Conservation (phyloP, 1,284 basidiomycete genomes). For the Ganoderma sp. region DNA sequence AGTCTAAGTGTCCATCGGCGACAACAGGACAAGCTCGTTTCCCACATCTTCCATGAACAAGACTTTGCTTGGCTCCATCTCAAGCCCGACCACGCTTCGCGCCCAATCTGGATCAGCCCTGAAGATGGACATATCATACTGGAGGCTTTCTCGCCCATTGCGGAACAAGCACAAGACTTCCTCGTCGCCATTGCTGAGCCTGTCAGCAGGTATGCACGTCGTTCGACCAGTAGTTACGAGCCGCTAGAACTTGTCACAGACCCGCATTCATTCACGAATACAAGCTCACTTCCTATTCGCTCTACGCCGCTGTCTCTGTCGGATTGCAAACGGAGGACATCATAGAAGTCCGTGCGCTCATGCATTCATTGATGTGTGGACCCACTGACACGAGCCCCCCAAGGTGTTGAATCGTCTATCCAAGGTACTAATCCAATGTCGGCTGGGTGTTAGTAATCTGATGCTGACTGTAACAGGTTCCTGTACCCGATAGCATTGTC, state of each 20-base stretch:
- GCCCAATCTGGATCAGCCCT: conserved; percentile 95
- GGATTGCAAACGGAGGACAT: conserved; percentile 98
- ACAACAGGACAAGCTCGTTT: conserved; percentile 74
- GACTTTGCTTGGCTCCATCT: conserved; percentile 88
- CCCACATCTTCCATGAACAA: conserved; percentile 79
- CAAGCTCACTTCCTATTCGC: conserved; percentile 96
- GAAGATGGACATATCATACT: conserved; percentile 94
- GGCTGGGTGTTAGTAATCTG: neutral
- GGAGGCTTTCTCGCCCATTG: conserved; percentile 95
- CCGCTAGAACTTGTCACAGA: conserved; percentile 52
- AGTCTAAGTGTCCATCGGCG: conserved; percentile 59
- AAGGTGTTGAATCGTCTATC: conserved; percentile 87
- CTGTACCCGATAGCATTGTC: conserved; percentile 84
- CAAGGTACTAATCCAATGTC: conserved; percentile 56
- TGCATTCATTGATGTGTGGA: conserved; percentile 22
- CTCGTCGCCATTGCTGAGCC: conserved; percentile 98
- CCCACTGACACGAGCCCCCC: conserved; percentile 34
- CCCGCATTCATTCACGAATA: conserved; percentile 99
- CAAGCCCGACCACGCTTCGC: conserved; percentile 87
- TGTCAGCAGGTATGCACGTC: conserved; percentile 85
- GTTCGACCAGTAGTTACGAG: conserved; percentile 38
- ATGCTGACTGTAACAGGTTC: conserved; percentile 61
- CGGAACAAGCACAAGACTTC: conserved; percentile 98
- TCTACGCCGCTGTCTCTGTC: conserved; percentile 98
- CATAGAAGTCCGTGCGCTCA: conserved; percentile 79